Percentiles rank a stretch among this genome's conserved stretches.
Evolutionary conservation across 768 basidiomycete species (phyloP).

Genomic region (Cubamyces lactineus): DNA sequence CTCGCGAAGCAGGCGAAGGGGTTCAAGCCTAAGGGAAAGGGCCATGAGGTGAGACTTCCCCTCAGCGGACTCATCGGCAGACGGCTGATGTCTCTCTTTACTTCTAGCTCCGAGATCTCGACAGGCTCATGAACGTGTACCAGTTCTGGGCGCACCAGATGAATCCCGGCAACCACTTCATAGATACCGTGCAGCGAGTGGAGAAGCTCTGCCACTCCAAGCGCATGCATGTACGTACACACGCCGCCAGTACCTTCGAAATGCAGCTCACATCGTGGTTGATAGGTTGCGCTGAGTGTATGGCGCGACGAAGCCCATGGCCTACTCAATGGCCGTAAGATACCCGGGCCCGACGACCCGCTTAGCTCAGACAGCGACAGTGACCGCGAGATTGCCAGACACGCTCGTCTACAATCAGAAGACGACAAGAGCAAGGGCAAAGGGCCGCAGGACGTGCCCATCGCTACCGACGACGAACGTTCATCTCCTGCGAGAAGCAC

Average conservation of each 20-base stretch:
- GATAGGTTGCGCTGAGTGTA: slow-evolving; percentile 68
- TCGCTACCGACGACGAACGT: slow-evolving; percentile 23
- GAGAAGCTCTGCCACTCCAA: slow-evolving; percentile 89
- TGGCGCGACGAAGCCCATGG: slow-evolving; percentile 75
- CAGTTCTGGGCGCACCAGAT: slow-evolving; percentile 95
- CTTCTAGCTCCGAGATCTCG: slow-evolving; percentile 75
- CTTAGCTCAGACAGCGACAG: slow-evolving; percentile 29
- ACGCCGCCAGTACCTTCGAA: neutral
- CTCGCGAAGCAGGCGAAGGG: slow-evolving; percentile 76
- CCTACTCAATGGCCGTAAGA: slow-evolving; percentile 40
- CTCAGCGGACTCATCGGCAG: neutral
- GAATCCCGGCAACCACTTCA: slow-evolving; percentile 88
- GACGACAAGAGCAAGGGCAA: slow-evolving; percentile 31
- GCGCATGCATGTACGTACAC: slow-evolving; percentile 74
- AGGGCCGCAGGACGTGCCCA: slow-evolving; percentile 20
- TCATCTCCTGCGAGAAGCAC: slow-evolving; percentile 39
- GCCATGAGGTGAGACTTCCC: slow-evolving; percentile 73
- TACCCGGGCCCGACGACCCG: slow-evolving; percentile 35
- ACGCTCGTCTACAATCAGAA: slow-evolving; percentile 33
- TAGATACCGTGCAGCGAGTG: slow-evolving; percentile 81
- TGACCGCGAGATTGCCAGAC: slow-evolving; percentile 20
- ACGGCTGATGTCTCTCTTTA: neutral
- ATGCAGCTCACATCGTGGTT: neutral
- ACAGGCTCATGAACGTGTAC: slow-evolving; percentile 78
- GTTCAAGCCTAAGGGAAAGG: slow-evolving; percentile 86